Evolutionary conservation across 306 rosid species (phyloP).

Genomic region (Quercus alba): DNA sequence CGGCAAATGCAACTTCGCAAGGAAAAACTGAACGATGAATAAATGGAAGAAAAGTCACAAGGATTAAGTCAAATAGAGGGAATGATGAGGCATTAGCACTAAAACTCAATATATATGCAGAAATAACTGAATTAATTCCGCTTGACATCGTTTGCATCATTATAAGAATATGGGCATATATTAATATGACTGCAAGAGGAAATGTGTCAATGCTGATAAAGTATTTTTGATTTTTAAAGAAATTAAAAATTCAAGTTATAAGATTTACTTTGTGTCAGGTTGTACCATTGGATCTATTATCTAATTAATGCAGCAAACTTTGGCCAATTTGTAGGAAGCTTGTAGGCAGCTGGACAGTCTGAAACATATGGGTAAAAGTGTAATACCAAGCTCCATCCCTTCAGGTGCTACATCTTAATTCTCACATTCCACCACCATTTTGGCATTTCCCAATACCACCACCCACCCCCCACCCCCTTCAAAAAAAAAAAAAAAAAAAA

Average conservation of each 20-base stretch:
- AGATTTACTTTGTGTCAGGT: not conserved
- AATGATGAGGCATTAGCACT: slow-evolving; percentile 4
- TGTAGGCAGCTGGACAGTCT: not conserved
- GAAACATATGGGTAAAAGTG: not conserved
- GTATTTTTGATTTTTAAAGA: not conserved
- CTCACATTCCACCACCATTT: not conserved
- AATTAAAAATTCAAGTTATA: not conserved
- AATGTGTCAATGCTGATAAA: too few species aligned
- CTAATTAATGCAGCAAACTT: not conserved
- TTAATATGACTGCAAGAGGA: not conserved
- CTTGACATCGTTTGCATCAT: not conserved
- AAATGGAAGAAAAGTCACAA: slow-evolving; percentile 22
- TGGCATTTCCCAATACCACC: not conserved
- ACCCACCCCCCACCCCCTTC: not conserved
- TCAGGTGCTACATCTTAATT: not conserved
- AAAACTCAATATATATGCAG: not conserved
- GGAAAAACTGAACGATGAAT: slow-evolving; percentile 62
- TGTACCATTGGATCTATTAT: not conserved
- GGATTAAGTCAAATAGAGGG: slow-evolving; percentile 19
- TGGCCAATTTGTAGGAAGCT: not conserved
- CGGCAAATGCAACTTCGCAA: slow-evolving; percentile 58
- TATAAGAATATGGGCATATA: not conserved
- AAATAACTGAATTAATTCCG: not conserved
- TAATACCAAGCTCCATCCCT: not conserved
- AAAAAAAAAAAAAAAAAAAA: too few species aligned